Evolutionary conservation across 805 yeast species (phyloP).

Genomic region (Candida montana): DNA sequence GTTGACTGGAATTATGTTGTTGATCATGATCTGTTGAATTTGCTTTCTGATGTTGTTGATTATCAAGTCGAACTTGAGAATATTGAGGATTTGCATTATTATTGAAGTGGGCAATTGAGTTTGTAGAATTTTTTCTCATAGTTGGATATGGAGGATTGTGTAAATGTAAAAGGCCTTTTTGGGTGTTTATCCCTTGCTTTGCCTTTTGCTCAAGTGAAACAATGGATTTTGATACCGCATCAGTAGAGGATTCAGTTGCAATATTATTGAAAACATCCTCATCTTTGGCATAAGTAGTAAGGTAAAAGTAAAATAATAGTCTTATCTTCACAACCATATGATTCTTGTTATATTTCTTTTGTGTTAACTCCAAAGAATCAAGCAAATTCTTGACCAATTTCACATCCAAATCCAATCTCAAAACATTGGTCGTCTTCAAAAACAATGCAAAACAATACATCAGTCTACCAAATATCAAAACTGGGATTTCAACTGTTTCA

Average conservation of each 20-base stretch:
- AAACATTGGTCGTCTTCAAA: constrained; percentile 19
- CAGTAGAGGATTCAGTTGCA: constrained; percentile 12
- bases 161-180: constrained; percentile 4
- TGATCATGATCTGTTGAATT: constrained; percentile 6
- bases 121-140: no score
- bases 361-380: constrained; percentile 13
- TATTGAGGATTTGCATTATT: not conserved
- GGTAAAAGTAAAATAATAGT: constrained; percentile 22
- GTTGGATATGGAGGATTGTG: not conserved
- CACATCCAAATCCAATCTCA: constrained; percentile 18
- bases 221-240: constrained; percentile 12
- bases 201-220: not conserved
- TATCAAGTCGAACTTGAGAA: constrained; percentile 1
- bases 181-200: constrained; percentile 1
- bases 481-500: constrained; percentile 16
- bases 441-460: constrained; percentile 25
- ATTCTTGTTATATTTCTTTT: constrained; percentile 13
- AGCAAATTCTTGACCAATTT: constrained; percentile 13
- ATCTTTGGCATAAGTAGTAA: constrained; percentile 25
- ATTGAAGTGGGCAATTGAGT: not conserved
- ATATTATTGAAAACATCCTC: constrained; percentile 20
- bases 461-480: constrained; percentile 22
- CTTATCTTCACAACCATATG: constrained; percentile 21
- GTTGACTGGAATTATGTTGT: not conserved
- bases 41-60: constrained; percentile 3